Evolutionary conservation across 192 early-diverging fungal genomes (phyloP).

Genomic region (Endogone sp.): DNA sequence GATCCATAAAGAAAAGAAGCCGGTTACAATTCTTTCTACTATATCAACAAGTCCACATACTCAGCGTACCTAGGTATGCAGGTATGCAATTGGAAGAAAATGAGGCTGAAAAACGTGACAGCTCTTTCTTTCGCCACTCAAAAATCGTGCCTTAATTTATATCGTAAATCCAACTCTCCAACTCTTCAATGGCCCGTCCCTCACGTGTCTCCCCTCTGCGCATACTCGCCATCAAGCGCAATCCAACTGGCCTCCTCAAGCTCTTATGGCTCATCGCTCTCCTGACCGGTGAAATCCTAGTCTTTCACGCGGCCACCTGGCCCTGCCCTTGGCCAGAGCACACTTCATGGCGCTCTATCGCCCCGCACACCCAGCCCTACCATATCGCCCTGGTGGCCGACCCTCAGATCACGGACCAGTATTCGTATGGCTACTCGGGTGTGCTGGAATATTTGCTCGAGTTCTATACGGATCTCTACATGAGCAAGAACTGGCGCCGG

Average conservation of each 20-base stretch:
- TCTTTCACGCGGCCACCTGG: not conserved
- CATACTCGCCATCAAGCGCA: not conserved
- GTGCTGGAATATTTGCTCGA: slow-evolving; percentile 55
- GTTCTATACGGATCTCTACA: slow-evolving; percentile 84
- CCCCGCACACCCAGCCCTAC: not conserved
- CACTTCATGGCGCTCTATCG: not conserved
- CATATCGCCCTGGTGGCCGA: slow-evolving; percentile 75
- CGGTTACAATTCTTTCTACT: too few species aligned
- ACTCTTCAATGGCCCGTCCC: too few species aligned
- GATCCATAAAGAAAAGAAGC: too few species aligned
- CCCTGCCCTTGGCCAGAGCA: not conserved
- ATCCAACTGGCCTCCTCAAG: not conserved
- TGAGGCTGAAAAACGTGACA: too few species aligned
- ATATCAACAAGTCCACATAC: too few species aligned
- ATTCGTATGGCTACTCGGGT: slow-evolving; percentile 77
- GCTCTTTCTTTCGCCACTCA: too few species aligned
- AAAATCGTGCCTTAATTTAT: too few species aligned
- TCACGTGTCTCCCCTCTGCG: not conserved
- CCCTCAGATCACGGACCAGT: slow-evolving; percentile 89
- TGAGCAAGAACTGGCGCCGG: slow-evolving; percentile 71
- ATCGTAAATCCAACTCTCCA: too few species aligned
- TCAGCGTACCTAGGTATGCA: too few species aligned
- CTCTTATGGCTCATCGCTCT: not conserved
- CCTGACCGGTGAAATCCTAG: not conserved
- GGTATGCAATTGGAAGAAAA: too few species aligned